A percentile compares a stretch with the other conserved stretches of the same genome.
These are phyloP conservation scores for Stephania japonica DNA, from an alignment of 164 flowering plant species.

Conservation along the genomic window DNA sequence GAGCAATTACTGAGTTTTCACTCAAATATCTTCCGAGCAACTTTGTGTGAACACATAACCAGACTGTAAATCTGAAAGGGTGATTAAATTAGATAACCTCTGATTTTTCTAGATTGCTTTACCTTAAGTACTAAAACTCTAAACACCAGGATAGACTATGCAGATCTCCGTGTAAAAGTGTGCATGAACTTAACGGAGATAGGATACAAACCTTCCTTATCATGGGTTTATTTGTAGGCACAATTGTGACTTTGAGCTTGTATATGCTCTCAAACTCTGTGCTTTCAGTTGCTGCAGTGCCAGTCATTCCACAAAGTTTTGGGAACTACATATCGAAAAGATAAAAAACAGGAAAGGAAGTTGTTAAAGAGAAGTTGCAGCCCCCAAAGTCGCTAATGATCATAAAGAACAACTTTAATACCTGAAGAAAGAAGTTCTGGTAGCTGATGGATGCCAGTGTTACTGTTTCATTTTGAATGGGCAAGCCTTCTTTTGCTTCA, in stretches of 20 bases:
- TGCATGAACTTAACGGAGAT: not conserved
- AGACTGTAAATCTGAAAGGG: not conserved
- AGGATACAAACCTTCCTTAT: slow-evolving; percentile 67
- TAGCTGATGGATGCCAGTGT: slow-evolving; percentile 97
- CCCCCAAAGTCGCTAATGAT: not conserved
- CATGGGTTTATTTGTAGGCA: slow-evolving; percentile 98
- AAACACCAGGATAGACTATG: not conserved
- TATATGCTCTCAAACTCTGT: slow-evolving; percentile 96
- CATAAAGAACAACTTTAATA: slow-evolving; percentile 17
- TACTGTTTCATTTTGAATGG: slow-evolving; percentile 93
- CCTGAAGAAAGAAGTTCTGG: slow-evolving; percentile 99
- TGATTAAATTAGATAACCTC: not conserved
- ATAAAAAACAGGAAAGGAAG: slow-evolving; percentile 11
- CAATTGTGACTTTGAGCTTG: slow-evolving; percentile 96
- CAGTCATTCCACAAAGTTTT: slow-evolving; percentile 99
- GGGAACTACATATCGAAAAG: slow-evolving; percentile 58
- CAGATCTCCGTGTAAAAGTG: not conserved
- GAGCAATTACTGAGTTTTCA: not conserved
- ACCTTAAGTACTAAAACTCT: not conserved
- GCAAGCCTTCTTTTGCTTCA: slow-evolving; percentile 98
- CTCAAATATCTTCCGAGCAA: no score
- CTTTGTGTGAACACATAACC: not conserved
- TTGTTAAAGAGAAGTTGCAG: not conserved
- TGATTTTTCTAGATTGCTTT: not conserved
- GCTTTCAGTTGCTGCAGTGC: slow-evolving; percentile 97